These are phyloP conservation scores for Colletotrichum endophyticum DNA, from an alignment of 2,329 filamentous ascomycete species.

Conservation along the genomic window DNA sequence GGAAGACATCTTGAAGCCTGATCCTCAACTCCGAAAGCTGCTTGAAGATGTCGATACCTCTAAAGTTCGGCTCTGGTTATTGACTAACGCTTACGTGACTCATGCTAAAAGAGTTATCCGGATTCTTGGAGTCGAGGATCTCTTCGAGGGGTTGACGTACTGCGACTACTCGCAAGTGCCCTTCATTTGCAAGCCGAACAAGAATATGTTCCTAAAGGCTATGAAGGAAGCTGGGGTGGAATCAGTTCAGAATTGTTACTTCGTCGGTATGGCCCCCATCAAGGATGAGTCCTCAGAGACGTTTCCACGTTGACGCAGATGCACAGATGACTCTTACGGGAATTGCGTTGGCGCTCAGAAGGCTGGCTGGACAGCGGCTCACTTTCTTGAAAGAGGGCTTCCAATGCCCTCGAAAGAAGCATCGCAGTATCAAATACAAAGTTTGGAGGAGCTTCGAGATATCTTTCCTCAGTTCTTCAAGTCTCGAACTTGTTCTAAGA, in stretches of 20 bases:
- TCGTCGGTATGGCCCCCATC: not conserved
- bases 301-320: conserved; percentile 38
- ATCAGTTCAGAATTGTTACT: conserved; percentile 37
- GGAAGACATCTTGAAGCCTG: not conserved
- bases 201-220: conserved; percentile 83
- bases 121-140: conserved; percentile 80
- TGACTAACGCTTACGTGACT: conserved; percentile 94
- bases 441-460: not conserved
- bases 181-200: conserved; percentile 85
- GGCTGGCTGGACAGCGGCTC: conserved; percentile 83
- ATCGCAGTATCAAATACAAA: not conserved
- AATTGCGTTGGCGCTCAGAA: conserved; percentile 79
- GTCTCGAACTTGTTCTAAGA: not conserved
- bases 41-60: conserved; percentile 81
- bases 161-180: conserved; percentile 81
- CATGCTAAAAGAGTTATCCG: conserved; percentile 84
- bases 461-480: not conserved
- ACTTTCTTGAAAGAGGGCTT: conserved; percentile 81
- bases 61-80: conserved; percentile 88
- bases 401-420: not conserved
- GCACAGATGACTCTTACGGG: conserved; percentile 81
- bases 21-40: conserved; percentile 69
- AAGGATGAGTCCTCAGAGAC: too few relatives aligned
- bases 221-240: conserved; percentile 82
- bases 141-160: conserved; percentile 94